These are phyloP conservation scores for Pleurotus djamor DNA, from an alignment of 768 basidiomycete species.

Conservation along the genomic window DNA sequence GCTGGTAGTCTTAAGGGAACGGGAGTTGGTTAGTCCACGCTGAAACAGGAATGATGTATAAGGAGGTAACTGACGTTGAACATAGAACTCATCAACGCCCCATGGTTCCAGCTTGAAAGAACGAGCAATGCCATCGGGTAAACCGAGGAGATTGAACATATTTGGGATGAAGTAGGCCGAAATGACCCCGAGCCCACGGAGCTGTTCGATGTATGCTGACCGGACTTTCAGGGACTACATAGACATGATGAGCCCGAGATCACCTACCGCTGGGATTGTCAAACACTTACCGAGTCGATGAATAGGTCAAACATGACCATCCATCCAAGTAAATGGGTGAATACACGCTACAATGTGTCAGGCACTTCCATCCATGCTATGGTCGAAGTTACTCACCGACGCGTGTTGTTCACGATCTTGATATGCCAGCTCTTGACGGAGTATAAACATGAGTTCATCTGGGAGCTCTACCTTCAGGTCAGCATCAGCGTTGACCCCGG, in stretches of 20 bases:
- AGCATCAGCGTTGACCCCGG: constrained; percentile 72
- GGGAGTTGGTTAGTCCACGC: too few species aligned
- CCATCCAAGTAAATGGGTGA: constrained; percentile 82
- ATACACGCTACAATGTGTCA: constrained; percentile 33
- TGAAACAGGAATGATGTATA: too few species aligned
- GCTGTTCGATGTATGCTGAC: constrained; percentile 81
- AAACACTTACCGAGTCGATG: constrained; percentile 66
- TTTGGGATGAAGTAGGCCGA: constrained; percentile 64
- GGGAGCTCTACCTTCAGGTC: constrained; percentile 58
- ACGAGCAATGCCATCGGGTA: constrained; percentile 64
- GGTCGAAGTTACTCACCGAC: constrained; percentile 23
- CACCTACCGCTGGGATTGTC: neutral
- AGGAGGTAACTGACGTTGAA: constrained; percentile 53
- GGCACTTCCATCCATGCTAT: neutral
- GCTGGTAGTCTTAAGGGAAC: constrained; percentile 49
- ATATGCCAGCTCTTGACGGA: constrained; percentile 48
- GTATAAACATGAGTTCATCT: constrained; percentile 57
- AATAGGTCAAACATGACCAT: constrained; percentile 89
- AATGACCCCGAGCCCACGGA: constrained; percentile 71
- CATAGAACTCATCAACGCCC: constrained; percentile 80
- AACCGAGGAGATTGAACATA: constrained; percentile 61
- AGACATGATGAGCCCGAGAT: constrained; percentile 1
- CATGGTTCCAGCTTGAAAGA: constrained; percentile 83
- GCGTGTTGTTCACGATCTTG: constrained; percentile 31
- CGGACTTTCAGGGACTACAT: constrained; percentile 93